Percentiles rank a stretch among this genome's conserved stretches.
Evolutionary conservation across 306 rosid species (phyloP).

Genomic region (Elaeagnus macrophylla): DNA sequence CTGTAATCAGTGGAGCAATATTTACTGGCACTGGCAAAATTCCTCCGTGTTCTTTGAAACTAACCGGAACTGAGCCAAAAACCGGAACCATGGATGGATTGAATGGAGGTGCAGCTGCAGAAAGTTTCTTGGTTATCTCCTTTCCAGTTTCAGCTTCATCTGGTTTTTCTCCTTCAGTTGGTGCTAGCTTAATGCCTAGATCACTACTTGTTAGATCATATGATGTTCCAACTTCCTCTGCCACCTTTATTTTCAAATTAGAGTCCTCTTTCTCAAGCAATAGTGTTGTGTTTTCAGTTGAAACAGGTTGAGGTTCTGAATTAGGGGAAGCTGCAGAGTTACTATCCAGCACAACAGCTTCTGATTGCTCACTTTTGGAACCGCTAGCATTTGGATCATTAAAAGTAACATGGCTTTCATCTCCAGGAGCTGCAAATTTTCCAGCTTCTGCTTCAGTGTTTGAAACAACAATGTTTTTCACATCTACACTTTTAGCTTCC

Average conservation of each 20-base stretch:
- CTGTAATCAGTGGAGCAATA: slow-evolving; percentile 72
- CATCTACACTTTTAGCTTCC: slow-evolving; percentile 27
- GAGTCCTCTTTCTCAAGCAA: slow-evolving; percentile 24
- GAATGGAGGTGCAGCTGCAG: slow-evolving; percentile 95
- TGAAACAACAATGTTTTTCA: slow-evolving; percentile 18
- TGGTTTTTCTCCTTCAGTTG: slow-evolving; percentile 53
- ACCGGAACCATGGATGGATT: slow-evolving; percentile 77
- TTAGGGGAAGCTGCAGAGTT: slow-evolving; percentile 19
- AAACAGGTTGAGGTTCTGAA: slow-evolving; percentile 19
- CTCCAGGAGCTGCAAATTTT: slow-evolving; percentile 16
- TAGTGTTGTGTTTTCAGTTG: slow-evolving; percentile 26
- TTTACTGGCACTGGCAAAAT: slow-evolving; percentile 95
- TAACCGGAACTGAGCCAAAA: slow-evolving; percentile 74
- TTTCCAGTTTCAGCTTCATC: slow-evolving; percentile 63
- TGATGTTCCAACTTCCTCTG: slow-evolving; percentile 35
- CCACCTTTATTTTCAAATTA: no score
- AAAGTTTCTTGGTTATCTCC: slow-evolving; percentile 85
- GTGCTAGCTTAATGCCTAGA: slow-evolving; percentile 20
- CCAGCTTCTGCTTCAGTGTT: slow-evolving; percentile 34
- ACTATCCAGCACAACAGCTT: slow-evolving; percentile 23
- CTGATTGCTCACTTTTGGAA: slow-evolving; percentile 26
- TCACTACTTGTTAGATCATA: slow-evolving; percentile 22
- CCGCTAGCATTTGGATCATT: slow-evolving; percentile 7
- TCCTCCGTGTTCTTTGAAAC: slow-evolving; percentile 76
- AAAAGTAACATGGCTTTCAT: slow-evolving; percentile 30